These are phyloP conservation scores for Astrothelium subdiscretum DNA, from an alignment of 495 filamentous ascomycete genomes.

Conservation along the genomic window DNA sequence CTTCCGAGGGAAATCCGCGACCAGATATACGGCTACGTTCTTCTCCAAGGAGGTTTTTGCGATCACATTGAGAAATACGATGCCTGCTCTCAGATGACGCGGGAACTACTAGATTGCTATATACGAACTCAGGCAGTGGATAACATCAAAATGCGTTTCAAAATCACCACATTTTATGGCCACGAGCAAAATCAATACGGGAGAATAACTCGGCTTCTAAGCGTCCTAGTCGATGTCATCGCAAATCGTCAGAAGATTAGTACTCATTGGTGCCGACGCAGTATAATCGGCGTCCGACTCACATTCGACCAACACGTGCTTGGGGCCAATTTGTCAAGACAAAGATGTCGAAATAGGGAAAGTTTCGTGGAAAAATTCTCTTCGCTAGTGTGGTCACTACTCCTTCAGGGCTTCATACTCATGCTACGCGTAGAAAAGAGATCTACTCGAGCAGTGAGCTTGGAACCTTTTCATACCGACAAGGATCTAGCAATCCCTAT, in stretches of 20 bases:
- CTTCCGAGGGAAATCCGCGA: not conserved
- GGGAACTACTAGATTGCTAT: not conserved
- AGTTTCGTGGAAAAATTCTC: not conserved
- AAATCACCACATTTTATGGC: not conserved
- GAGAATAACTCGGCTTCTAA: not conserved
- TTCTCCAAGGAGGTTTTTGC: not conserved
- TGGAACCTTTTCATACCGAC: not conserved
- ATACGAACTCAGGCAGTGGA: not conserved
- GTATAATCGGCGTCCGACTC: not conserved
- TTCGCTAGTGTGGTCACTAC: not conserved
- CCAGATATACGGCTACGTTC: constrained; percentile 35
- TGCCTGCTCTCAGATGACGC: not conserved
- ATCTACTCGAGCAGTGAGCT: not conserved
- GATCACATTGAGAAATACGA: not conserved
- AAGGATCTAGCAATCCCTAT: not conserved
- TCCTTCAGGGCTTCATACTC: not conserved
- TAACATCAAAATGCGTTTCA: not conserved
- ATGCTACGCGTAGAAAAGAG: not conserved
- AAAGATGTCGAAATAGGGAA: not conserved
- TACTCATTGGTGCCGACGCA: not conserved
- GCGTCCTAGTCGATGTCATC: not conserved
- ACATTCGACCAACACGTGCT: not conserved
- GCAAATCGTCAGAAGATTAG: not conserved
- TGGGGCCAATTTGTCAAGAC: not conserved
- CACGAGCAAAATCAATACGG: not conserved